These are phyloP conservation scores for Phytophthora pistaciae DNA, from an alignment of 352 stramenopile species.

Conservation along the genomic window DNA sequence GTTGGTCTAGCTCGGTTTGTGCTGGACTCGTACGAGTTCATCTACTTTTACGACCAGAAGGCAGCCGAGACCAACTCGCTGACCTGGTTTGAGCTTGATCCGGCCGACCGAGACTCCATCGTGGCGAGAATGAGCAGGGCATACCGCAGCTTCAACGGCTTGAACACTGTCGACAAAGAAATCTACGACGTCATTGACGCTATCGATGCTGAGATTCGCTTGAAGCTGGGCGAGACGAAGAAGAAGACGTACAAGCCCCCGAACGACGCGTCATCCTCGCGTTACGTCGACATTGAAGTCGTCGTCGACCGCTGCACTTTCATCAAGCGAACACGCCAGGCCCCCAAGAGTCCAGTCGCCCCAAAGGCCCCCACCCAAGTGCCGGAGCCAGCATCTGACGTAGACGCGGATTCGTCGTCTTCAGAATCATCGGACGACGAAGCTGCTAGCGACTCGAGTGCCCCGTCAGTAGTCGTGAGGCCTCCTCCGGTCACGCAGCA, in stretches of 20 bases:
- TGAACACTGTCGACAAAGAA: slow-evolving; percentile 43
- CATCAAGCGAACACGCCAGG: slow-evolving; percentile 16
- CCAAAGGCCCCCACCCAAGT: slow-evolving; percentile 8
- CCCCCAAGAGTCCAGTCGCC: slow-evolving; percentile 2
- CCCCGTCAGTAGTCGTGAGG: slow-evolving; percentile 7
- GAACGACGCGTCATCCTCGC: slow-evolving; percentile 37
- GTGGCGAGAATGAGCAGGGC: slow-evolving; percentile 37
- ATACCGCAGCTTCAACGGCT: slow-evolving; percentile 47
- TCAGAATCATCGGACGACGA: slow-evolving; percentile 25
- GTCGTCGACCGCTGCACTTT: slow-evolving; percentile 40
- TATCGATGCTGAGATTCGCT: slow-evolving; percentile 38
- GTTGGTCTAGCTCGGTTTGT: slow-evolving; percentile 43
- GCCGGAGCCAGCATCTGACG: slow-evolving; percentile 23
- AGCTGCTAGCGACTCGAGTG: slow-evolving; percentile 27
- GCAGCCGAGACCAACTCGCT: slow-evolving; percentile 31
- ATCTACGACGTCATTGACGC: slow-evolving; percentile 45
- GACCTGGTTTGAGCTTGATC: slow-evolving; percentile 45
- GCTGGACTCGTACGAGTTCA: slow-evolving; percentile 57
- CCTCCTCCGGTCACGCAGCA: slow-evolving; percentile 8
- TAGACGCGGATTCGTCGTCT: slow-evolving; percentile 29
- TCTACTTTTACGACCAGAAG: slow-evolving; percentile 51
- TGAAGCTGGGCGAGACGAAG: slow-evolving; percentile 41
- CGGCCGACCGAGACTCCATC: slow-evolving; percentile 30
- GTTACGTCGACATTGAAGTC: slow-evolving; percentile 49
- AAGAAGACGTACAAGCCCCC: slow-evolving; percentile 49